Evolutionary conservation across 2,329 filamentous ascomycete species (phyloP), one percentile per base, ranked within the genome.

Genomic region (Dryadomyces quercivorus): DNA sequence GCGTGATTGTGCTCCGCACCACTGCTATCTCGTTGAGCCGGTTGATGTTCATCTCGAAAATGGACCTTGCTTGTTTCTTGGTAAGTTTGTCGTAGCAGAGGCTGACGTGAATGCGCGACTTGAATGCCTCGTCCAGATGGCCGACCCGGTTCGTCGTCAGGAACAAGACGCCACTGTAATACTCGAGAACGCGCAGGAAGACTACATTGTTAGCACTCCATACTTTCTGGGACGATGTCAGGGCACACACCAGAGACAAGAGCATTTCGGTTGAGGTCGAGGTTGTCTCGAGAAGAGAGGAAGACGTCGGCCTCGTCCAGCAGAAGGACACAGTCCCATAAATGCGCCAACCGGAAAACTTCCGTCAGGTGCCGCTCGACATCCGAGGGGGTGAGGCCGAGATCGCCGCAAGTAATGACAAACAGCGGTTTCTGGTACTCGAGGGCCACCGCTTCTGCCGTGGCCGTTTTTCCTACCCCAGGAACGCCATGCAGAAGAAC

Each of bases 121-220:
- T 69, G 63, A 76, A 75, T 0, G 75, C 75, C 54, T 73, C 72
- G 51, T 78, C 75, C 3, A 78, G 68, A 1, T 65, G 65, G 16
- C 73, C 72, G 6, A 75, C 69, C 3, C 73, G 68, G 63, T 77
- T 78, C 9, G 74, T 78, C 0, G 75, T 78, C 4, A 78, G 64
- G 62, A 74, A 75, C 7, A 76, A 60, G 5, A 75, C 66, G 20
- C 74, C 74, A 2, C 65, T 64, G 58, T 74, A 75, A 62, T 75
- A 75, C 60, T 75, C 73, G 0, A 76, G 64, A 0, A 72, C 65
- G 4, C 72, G 67, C 4, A 76, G 64, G 59, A 76, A 75, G 1
- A 75, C 72, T 64, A n/a, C n/a, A n/a, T n/a, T n/a, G n/a, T n/a
- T n/a, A n/a, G n/a, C n/a, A n/a, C n/a, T n/a, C n/a, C n/a, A n/a